A percentile compares a stretch with the other conserved stretches of the same genome.
phyloP scores from a whole-genome alignment of 495 filamentous ascomycete genomes.

The Bryoglossum gracile region DNA sequence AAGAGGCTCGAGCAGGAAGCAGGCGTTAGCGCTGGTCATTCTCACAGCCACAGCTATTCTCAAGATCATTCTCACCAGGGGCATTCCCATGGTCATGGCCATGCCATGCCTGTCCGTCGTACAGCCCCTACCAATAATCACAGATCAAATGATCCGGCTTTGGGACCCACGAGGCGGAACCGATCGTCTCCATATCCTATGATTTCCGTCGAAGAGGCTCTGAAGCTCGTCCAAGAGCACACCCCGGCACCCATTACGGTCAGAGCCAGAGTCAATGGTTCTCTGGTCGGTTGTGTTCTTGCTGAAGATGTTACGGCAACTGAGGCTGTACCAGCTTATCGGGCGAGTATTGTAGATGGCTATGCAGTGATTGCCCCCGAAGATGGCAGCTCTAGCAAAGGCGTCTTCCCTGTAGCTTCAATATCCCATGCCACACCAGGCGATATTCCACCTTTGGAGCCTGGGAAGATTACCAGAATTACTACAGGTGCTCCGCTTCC shows the following conservation, averaged over 20 bases:
- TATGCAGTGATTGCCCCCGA: slow-evolving; percentile 70
- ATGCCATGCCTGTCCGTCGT: slow-evolving; percentile 60
- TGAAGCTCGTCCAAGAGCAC: slow-evolving; percentile 60
- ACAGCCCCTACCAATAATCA: slow-evolving; percentile 54
- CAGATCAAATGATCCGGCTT: slow-evolving; percentile 72
- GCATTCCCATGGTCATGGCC: slow-evolving; percentile 53
- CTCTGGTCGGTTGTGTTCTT: slow-evolving; percentile 66
- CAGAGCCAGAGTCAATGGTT: slow-evolving; percentile 49
- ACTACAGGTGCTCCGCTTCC: slow-evolving; percentile 93
- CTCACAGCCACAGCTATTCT: slow-evolving; percentile 25
- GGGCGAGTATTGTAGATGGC: slow-evolving; percentile 94
- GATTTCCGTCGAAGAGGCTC: slow-evolving; percentile 75
- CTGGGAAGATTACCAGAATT: slow-evolving; percentile 77
- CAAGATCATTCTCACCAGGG: slow-evolving; percentile 33
- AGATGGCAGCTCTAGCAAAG: slow-evolving; percentile 54
- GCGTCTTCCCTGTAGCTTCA: slow-evolving; percentile 77
- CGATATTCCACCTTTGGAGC: slow-evolving; percentile 48
- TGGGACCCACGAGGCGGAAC: slow-evolving; percentile 69
- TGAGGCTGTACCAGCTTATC: slow-evolving; percentile 85
- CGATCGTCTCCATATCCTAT: slow-evolving; percentile 88
- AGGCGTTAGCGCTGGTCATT: slow-evolving; percentile 44
- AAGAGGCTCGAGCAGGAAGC: slow-evolving; percentile 80
- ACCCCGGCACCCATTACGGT: slow-evolving; percentile 53
- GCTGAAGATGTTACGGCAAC: slow-evolving; percentile 73
- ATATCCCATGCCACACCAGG: slow-evolving; percentile 77